Evolutionary conservation across 345 rosid genomes (phyloP).

Genomic region (Durio zibethinus): DNA sequence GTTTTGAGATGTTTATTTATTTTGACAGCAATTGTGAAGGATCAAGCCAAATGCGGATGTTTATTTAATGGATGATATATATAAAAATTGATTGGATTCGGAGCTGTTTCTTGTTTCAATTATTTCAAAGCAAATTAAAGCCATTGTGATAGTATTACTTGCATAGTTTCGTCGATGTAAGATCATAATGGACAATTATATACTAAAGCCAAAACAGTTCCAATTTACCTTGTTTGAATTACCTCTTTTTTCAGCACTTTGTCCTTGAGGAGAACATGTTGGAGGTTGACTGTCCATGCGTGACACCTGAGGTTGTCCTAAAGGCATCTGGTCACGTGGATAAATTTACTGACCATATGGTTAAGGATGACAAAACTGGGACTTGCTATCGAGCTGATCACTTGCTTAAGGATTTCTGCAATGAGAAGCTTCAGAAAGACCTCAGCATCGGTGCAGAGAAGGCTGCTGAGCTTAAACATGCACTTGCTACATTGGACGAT

Average conservation of each 20-base stretch:
- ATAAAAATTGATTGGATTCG: no score
- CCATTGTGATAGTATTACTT: neutral
- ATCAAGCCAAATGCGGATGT: no score
- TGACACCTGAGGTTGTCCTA: constrained; percentile 85
- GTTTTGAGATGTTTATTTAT: no score
- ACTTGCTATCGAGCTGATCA: constrained; percentile 84
- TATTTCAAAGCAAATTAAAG: no score
- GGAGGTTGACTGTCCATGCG: constrained; percentile 89
- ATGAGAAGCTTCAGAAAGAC: constrained; percentile 81
- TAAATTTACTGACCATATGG: constrained; percentile 95
- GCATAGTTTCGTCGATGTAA: neutral
- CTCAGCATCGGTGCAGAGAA: constrained; percentile 52
- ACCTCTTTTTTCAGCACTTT: constrained; percentile 64
- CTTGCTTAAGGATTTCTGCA: constrained; percentile 80
- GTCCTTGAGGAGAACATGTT: constrained; percentile 86
- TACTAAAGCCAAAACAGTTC: neutral
- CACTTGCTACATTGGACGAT: constrained; percentile 77
- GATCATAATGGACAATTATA: neutral
- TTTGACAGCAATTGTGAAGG: no score
- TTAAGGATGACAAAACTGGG: constrained; percentile 80
- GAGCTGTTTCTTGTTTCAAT: no score
- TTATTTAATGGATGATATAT: no score
- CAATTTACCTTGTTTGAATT: neutral
- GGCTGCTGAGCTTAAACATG: constrained; percentile 73
- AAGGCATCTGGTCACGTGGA: constrained; percentile 98